Base-by-base conservation (phyloP, 1,284 basidiomycete species). In the Leccinum fallax region DNA sequence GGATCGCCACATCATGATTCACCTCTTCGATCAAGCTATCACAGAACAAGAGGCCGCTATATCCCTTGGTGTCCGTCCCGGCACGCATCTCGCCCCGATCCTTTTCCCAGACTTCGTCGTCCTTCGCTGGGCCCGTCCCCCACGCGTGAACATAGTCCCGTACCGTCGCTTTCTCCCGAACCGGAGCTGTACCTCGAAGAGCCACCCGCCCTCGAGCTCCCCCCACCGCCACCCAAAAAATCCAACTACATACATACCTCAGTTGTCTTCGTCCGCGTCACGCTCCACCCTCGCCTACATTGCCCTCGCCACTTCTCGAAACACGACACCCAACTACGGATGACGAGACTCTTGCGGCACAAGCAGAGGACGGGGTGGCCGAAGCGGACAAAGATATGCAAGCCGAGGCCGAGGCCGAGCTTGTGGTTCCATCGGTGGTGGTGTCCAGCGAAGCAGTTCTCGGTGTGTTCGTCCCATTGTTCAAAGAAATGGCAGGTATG, bases 21-120 rank as follows among this genome's bases (percentile, higher is more conserved):
- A 86, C n/a, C 79, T 89, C 58, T 76, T 93, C 13, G 88, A 91
- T 63, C 86, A 89, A 67, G 85, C 87, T 28, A 90, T 92, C 63
- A 84, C 84, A 63, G 89, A 92, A 65, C 88, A 90, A 69, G 86
- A 90, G 71, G 79, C 81, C 24, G 79, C 82, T 11, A 79, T 90
- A 46, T 80, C 82, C 36, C 76, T 84, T 24, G 86, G 83, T 15
- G 75, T 80, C 38, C 79, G 81, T 21, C 79, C 83, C 26, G 83
- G 85, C 21, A 82, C 81, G 3, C 82, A 84, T 62, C 77, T 83
- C 1, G 79, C 84, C 6, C 80, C 81, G 15, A 81, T 85, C 57
- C 78, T 85, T 60, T 80, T 89, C 36, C 85, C 87, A 4, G 86
- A 89, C 59, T 76, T 88, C 7, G 75, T 82, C 11, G 78, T 82